Percentiles rank a stretch among this genome's conserved stretches.
Evolutionary conservation across 495 filamentous ascomycete species (phyloP).

Genomic region (Penicillium nucicola): DNA sequence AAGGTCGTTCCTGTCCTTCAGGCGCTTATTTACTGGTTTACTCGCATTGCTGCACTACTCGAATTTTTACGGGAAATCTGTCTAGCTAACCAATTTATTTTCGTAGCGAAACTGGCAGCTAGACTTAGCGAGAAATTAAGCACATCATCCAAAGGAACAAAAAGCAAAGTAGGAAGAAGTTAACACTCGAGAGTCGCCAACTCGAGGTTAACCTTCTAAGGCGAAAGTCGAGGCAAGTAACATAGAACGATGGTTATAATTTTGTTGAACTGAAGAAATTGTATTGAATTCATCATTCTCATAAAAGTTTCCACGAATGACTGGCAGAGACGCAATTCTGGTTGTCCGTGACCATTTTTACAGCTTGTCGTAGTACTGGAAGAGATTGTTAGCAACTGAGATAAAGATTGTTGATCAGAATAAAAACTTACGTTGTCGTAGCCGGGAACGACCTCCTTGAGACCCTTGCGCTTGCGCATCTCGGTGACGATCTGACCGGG

Average conservation of each 20-base stretch:
- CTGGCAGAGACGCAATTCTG: constrained; percentile 32
- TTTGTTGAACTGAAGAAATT: constrained; percentile 42
- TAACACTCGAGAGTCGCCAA: not conserved
- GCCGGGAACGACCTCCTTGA: constrained; percentile 90
- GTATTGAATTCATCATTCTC: constrained; percentile 53
- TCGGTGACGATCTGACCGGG: constrained; percentile 78
- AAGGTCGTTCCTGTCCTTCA: too few relatives aligned
- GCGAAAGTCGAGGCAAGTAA: constrained; percentile 13
- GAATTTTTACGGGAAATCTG: not conserved
- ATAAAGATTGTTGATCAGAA: not conserved
- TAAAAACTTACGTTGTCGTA: constrained; percentile 82
- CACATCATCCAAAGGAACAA: constrained; percentile 19
- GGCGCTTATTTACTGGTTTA: too few relatives aligned
- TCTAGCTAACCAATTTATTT: constrained; percentile 34
- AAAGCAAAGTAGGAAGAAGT: too few relatives aligned
- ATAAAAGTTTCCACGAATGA: constrained; percentile 43
- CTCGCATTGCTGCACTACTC: too few relatives aligned
- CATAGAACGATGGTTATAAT: constrained; percentile 18
- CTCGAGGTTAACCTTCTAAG: constrained; percentile 15
- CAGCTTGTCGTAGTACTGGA: constrained; percentile 98
- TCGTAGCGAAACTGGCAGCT: constrained; percentile 33
- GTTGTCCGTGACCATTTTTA: constrained; percentile 53
- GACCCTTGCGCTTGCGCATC: constrained; percentile 98
- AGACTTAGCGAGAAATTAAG: constrained; percentile 20
- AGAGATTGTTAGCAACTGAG: constrained; percentile 48